A percentile compares a stretch with the other conserved stretches of the same genome.
phyloP scores from a whole-genome alignment of 148 eudicot genomes.

The Vaccinium darrowii region DNA sequence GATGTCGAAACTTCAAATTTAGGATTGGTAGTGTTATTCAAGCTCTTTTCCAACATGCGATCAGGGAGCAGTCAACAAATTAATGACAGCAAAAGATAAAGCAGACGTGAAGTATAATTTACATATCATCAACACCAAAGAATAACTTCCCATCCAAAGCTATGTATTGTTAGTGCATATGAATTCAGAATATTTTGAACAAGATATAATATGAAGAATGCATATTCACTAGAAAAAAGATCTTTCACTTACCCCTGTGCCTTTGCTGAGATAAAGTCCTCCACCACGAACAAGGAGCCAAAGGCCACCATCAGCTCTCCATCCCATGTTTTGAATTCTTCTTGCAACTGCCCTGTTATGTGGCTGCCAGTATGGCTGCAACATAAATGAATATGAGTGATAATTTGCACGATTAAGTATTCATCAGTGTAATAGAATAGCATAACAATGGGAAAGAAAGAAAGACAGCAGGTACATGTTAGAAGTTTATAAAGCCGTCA shows the following conservation, averaged over 20 bases:
- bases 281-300: constrained; percentile 99
- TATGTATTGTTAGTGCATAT: neutral
- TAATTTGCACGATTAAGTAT: neutral
- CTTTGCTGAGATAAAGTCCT: constrained; percentile 97
- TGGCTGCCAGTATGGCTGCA: constrained; percentile 98
- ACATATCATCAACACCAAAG: neutral
- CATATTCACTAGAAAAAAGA: neutral
- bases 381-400: neutral
- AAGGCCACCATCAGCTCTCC: constrained; percentile 99
- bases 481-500: neutral
- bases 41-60: neutral
- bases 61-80: neutral
- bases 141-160: constrained; percentile 3
- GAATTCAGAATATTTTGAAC: neutral
- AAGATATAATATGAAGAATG: neutral
- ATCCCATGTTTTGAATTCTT: constrained; percentile 97
- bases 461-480: neutral
- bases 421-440: neutral
- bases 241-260: constrained; percentile 73
- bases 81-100: neutral
- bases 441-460: neutral
- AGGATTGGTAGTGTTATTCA: neutral
- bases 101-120: neutral
- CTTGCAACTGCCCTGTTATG: constrained; percentile 94
- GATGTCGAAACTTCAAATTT: neutral